Percentiles rank a stretch among this genome's conserved stretches.
phyloP scores from a whole-genome alignment of 176 grass and related monocot species.

The Bothriochloa decipiens region DNA sequence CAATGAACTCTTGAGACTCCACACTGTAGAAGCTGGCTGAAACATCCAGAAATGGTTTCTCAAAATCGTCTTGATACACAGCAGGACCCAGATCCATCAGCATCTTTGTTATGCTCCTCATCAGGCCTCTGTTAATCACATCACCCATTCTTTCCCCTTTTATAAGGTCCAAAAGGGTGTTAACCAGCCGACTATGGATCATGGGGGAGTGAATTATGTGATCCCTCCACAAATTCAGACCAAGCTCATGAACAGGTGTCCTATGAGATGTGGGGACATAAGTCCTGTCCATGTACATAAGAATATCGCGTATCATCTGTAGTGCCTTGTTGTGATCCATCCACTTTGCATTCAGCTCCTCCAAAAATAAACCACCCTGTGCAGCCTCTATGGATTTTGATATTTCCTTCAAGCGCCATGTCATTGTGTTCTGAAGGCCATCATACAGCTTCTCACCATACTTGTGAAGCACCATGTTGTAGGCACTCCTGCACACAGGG shows the following conservation, averaged over 20 bases:
- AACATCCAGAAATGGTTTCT: constrained; percentile 83
- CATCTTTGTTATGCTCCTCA: constrained; percentile 93
- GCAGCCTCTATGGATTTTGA: constrained; percentile 75
- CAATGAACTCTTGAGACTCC: constrained; percentile 87
- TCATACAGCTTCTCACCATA: constrained; percentile 86
- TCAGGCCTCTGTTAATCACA: constrained; percentile 84
- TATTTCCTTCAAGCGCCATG: constrained; percentile 76
- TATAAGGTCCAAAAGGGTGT: constrained; percentile 90
- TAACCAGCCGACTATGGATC: constrained; percentile 67
- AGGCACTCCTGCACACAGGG: constrained; percentile 70
- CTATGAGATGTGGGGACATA: constrained; percentile 63
- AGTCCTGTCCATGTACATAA: constrained; percentile 97
- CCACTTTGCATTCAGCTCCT: constrained; percentile 84
- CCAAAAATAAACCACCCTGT: constrained; percentile 87
- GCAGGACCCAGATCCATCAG: constrained; percentile 90
- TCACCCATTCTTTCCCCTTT: constrained; percentile 80
- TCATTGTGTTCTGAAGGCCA: constrained; percentile 74
- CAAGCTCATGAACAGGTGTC: constrained; percentile 88
- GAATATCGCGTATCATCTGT: constrained; percentile 93
- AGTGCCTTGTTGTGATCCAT: constrained; percentile 91
- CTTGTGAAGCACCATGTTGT: constrained; percentile 99
- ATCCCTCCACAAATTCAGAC: constrained; percentile 92
- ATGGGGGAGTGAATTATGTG: constrained; percentile 75
- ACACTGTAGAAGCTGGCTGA: constrained; percentile 83
- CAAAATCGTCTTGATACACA: constrained; percentile 96